Conservation (phyloP, 2,329 filamentous ascomycete genomes). For the Penicillium polonicum region DNA sequence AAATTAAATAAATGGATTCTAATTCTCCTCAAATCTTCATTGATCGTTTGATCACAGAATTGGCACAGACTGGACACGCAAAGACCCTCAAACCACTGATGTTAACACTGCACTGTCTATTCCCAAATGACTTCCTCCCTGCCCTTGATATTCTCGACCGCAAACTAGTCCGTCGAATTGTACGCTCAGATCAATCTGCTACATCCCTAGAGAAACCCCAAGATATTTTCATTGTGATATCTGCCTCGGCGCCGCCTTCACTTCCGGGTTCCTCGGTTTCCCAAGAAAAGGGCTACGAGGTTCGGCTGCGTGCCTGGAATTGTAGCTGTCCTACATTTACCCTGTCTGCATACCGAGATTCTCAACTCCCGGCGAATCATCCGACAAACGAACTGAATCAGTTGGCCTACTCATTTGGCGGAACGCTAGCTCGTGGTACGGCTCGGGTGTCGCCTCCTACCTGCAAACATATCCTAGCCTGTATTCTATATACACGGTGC, state of each 20-base stretch:
- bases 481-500: constrained; percentile 70
- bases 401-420: constrained; percentile 38
- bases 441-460: constrained; percentile 37
- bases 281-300: constrained; percentile 59
- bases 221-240: constrained; percentile 64
- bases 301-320: constrained; percentile 75
- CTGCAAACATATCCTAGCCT: constrained; percentile 91
- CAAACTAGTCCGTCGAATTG: constrained; percentile 62
- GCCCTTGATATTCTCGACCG: constrained; percentile 87
- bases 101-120: constrained; percentile 80
- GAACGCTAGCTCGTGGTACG: constrained; percentile 29
- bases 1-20: constrained; percentile 6
- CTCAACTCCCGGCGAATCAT: constrained; percentile 18
- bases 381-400: constrained; percentile 4
- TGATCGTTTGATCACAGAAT: constrained; percentile 25
- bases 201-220: not conserved
- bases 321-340: constrained; percentile 87
- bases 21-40: constrained; percentile 18
- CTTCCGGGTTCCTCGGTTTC: constrained; percentile 17
- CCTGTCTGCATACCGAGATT: constrained; percentile 63
- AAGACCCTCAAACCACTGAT: constrained; percentile 55
- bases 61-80: constrained; percentile 23
- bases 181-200: constrained; percentile 8
- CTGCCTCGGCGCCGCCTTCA: constrained; percentile 46
- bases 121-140: constrained; percentile 75